phyloP scores from a whole-genome alignment of 1,284 basidiomycete genomes.

The Cutaneotrichosporon mucoides region DNA sequence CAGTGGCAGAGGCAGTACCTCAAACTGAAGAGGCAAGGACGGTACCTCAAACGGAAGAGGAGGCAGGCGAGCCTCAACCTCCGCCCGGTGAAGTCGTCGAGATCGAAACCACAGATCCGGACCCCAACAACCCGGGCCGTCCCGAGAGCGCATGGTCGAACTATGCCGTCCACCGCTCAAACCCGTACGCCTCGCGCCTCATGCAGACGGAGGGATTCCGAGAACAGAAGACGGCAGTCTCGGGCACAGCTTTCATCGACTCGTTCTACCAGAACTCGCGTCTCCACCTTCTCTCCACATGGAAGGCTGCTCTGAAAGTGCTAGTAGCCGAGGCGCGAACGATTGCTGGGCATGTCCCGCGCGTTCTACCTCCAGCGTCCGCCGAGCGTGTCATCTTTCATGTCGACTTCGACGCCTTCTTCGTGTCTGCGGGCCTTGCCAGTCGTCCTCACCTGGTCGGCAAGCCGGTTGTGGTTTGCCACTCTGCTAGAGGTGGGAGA shows the following conservation, averaged over 20 bases:
- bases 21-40: too few species aligned
- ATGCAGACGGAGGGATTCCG: constrained; percentile 82
- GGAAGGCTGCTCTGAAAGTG: constrained; percentile 83
- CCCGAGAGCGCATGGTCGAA: constrained; percentile 34
- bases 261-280: constrained; percentile 88
- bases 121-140: constrained; percentile 48
- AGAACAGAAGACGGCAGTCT: constrained; percentile 70
- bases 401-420: constrained; percentile 96
- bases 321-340: constrained; percentile 72
- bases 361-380: constrained; percentile 12
- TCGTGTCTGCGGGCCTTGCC: constrained; percentile 82
- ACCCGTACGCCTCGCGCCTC: constrained; percentile 65
- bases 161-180: constrained; percentile 56
- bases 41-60: background rate
- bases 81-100: constrained; percentile 17
- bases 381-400: constrained; percentile 75
- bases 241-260: constrained; percentile 75
- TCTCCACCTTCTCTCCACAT: constrained; percentile 83
- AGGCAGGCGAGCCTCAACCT: background rate
- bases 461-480: constrained; percentile 89
- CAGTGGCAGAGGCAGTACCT: too few species aligned
- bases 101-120: background rate
- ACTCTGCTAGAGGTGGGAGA: constrained; percentile 64
- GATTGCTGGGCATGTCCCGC: constrained; percentile 16
- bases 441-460: constrained; percentile 72